A percentile compares a stretch with the other conserved stretches of the same genome.
These are phyloP conservation scores for Monosporascus sp. DNA, from an alignment of 2,329 filamentous ascomycete species.

Conservation along the genomic window DNA sequence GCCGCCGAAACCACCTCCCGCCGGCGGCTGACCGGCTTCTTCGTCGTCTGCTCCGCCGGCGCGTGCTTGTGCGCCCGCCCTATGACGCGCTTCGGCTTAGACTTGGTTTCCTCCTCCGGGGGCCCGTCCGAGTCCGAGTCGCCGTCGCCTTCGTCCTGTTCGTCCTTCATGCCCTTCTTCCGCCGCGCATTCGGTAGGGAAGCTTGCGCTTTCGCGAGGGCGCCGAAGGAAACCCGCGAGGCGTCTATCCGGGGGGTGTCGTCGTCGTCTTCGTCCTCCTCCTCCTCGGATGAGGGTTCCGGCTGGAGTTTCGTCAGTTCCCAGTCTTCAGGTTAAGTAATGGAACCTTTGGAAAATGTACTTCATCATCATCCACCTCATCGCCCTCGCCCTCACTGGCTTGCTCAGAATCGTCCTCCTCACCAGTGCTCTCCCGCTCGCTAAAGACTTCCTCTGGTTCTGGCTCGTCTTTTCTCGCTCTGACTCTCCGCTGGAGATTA, in stretches of 20 bases:
- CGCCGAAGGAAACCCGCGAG: slow-evolving; percentile 75
- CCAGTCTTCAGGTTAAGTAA: not conserved
- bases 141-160: slow-evolving; percentile 20
- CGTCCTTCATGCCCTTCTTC: slow-evolving; percentile 26
- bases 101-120: slow-evolving; percentile 27
- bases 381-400: slow-evolving; percentile 11
- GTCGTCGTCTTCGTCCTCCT: slow-evolving; percentile 33
- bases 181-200: slow-evolving; percentile 42
- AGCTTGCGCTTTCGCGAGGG: slow-evolving; percentile 81
- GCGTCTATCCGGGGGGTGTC: slow-evolving; percentile 38
- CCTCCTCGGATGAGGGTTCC: slow-evolving; percentile 17
- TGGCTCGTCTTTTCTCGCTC: slow-evolving; percentile 36
- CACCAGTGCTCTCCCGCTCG: slow-evolving; percentile 25
- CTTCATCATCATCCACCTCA: slow-evolving; percentile 27
- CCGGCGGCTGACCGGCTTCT: slow-evolving; percentile 74
- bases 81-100: slow-evolving; percentile 19
- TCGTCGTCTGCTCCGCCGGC: slow-evolving; percentile 75
- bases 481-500: slow-evolving; percentile 38
- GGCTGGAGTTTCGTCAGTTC: slow-evolving; percentile 14
- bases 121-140: slow-evolving; percentile 27
- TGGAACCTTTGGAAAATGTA: slow-evolving; percentile 6
- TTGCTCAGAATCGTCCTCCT: slow-evolving; percentile 29
- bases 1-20: slow-evolving; percentile 63
- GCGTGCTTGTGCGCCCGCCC: slow-evolving; percentile 77
- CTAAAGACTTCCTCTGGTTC: slow-evolving; percentile 32